These are phyloP conservation scores for Penicillium manginii DNA, from an alignment of 495 filamentous ascomycete genomes.

Conservation along the genomic window DNA sequence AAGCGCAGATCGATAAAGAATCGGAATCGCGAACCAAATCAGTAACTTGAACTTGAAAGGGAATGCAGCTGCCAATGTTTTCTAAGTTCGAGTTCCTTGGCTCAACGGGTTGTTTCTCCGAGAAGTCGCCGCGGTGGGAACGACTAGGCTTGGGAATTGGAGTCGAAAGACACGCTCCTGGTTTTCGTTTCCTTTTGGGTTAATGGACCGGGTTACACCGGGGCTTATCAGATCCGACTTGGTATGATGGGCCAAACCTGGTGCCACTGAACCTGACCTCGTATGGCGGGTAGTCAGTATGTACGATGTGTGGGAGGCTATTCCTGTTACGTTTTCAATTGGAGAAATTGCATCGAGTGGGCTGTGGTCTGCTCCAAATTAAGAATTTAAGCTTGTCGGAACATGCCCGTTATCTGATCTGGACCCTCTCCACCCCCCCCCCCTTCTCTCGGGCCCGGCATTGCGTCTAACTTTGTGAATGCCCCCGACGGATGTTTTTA, in stretches of 20 bases:
- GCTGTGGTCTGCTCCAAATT: neutral
- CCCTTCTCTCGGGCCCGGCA: neutral
- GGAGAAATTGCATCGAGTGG: neutral
- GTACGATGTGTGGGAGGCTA: neutral
- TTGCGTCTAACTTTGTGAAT: neutral
- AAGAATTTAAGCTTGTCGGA: slow-evolving; percentile 17
- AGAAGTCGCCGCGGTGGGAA: neutral
- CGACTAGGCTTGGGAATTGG: too few species aligned
- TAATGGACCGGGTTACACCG: slow-evolving; percentile 7
- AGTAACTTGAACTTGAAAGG: neutral
- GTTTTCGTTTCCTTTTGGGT: neutral
- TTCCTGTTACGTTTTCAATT: slow-evolving; percentile 11
- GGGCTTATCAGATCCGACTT: slow-evolving; percentile 19
- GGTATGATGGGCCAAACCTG: too few species aligned
- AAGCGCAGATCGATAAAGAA: neutral
- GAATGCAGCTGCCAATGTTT: neutral
- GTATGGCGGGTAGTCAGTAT: too few species aligned
- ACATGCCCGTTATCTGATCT: slow-evolving; percentile 18
- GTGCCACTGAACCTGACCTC: too few species aligned
- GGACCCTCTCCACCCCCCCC: slow-evolving; percentile 1
- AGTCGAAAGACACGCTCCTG: neutral
- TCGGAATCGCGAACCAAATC: neutral
- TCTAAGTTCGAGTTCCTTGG: neutral
- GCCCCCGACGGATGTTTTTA: too few species aligned
- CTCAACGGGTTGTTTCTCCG: neutral